These are phyloP conservation scores for Pleurotus sapidus DNA, from an alignment of 768 basidiomycete species.

Conservation along the genomic window DNA sequence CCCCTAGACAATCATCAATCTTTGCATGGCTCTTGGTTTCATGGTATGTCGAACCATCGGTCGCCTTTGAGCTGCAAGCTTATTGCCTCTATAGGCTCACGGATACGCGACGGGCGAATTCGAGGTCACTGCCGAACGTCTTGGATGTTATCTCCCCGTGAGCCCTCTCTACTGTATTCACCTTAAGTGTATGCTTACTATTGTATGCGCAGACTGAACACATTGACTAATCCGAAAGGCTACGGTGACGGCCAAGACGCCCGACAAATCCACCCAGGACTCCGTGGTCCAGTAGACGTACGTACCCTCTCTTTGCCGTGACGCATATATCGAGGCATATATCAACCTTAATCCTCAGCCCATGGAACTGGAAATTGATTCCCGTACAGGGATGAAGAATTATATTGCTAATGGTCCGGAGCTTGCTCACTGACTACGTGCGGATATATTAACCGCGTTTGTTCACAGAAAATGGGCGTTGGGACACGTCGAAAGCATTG, in stretches of 20 bases:
- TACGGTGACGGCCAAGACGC: constrained; percentile 86
- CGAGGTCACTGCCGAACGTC: constrained; percentile 79
- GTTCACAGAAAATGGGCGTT: constrained; percentile 57
- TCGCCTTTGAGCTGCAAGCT: no score
- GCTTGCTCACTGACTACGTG: not conserved
- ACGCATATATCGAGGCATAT: not conserved
- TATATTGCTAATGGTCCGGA: constrained; percentile 78
- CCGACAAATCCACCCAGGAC: constrained; percentile 66
- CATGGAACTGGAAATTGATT: constrained; percentile 82
- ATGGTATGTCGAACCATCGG: constrained; percentile 41
- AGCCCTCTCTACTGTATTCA: constrained; percentile 16
- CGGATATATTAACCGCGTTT: not conserved
- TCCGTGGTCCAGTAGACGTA: constrained; percentile 83
- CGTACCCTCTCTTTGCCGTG: constrained; percentile 10
- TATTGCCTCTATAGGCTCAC: constrained; percentile 47
- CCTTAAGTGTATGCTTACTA: no score
- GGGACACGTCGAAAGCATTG: constrained; percentile 86
- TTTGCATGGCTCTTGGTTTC: constrained; percentile 91
- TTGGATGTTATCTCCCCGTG: constrained; percentile 84
- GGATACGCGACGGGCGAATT: constrained; percentile 84
- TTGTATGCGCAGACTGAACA: constrained; percentile 61
- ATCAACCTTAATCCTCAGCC: constrained; percentile 39
- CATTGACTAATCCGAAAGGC: constrained; percentile 91
- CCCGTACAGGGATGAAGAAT: constrained; percentile 90
- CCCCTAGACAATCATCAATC: constrained; percentile 76